phyloP scores from a whole-genome alignment of 257 asterid genomes.

The Solanum infundibuliforme region DNA sequence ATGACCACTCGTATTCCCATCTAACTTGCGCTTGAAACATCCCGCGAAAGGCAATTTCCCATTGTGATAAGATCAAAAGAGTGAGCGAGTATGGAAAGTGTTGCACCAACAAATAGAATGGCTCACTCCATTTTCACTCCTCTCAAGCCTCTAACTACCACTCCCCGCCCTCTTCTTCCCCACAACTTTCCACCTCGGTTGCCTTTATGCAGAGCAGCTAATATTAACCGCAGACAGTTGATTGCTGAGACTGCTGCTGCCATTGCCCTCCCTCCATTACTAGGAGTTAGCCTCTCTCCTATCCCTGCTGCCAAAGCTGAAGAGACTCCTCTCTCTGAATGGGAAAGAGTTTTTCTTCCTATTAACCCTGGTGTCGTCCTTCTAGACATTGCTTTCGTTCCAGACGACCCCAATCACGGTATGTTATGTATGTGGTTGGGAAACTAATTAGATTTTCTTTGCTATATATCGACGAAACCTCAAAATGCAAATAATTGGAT shows the following conservation, averaged over 20 bases:
- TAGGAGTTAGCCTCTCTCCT: slow-evolving; percentile 9
- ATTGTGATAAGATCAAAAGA: background rate
- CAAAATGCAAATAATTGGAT: background rate
- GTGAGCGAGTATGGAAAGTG: background rate
- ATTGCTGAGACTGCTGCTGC: slow-evolving; percentile 42
- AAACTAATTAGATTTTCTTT: background rate
- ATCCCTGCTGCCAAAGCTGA: slow-evolving; percentile 23
- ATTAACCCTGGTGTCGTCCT: slow-evolving; percentile 91
- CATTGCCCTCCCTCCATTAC: slow-evolving; percentile 23
- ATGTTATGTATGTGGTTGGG: background rate
- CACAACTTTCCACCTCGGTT: background rate
- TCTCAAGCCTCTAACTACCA: background rate
- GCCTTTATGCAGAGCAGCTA: background rate
- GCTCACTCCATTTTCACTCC: background rate
- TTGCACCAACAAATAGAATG: background rate
- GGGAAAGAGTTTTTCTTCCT: slow-evolving; percentile 86
- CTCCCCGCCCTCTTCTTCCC: background rate
- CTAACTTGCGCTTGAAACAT: background rate
- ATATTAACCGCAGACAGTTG: slow-evolving; percentile 43
- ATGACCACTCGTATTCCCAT: background rate
- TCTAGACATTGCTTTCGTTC: slow-evolving; percentile 79
- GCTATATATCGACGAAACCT: background rate
- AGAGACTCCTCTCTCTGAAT: slow-evolving; percentile 61
- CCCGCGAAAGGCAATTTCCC: slow-evolving; percentile 7
- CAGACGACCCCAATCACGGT: slow-evolving; percentile 85